These are phyloP conservation scores for Penicillium pancosmium DNA, from an alignment of 495 filamentous ascomycete genomes.

Conservation along the genomic window DNA sequence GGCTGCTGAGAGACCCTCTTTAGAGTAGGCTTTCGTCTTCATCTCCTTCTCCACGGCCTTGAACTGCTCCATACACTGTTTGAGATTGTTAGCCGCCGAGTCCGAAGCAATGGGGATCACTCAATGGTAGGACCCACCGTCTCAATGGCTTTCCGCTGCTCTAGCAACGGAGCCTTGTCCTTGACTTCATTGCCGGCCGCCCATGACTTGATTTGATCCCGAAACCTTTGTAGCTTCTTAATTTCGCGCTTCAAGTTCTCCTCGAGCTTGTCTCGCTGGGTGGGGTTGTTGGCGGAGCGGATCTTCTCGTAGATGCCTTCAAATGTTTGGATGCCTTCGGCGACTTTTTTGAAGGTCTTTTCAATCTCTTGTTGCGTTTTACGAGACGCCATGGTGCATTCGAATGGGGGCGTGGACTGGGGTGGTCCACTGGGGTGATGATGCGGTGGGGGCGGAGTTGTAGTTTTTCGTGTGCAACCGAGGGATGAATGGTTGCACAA, in stretches of 20 bases:
- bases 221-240: constrained; percentile 97
- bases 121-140: constrained; percentile 59
- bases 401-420: constrained; percentile 25
- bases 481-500: constrained; percentile 14
- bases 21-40: constrained; percentile 99
- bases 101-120: not conserved
- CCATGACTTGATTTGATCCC: constrained; percentile 99
- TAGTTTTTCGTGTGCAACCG: constrained; percentile 26
- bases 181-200: constrained; percentile 97
- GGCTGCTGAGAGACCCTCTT: constrained; percentile 89
- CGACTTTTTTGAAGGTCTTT: constrained; percentile 97
- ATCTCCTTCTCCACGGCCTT: constrained; percentile 99
- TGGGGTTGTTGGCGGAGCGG: constrained; percentile 80
- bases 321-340: constrained; percentile 89
- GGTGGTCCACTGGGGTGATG: constrained; percentile 25
- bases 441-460: constrained; percentile 20
- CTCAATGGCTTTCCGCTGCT: constrained; percentile 93
- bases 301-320: constrained; percentile 97
- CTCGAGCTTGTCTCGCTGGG: constrained; percentile 97
- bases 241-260: constrained; percentile 98
- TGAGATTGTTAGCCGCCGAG: constrained; percentile 1
- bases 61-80: constrained; percentile 98
- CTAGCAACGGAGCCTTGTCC: constrained; percentile 92
- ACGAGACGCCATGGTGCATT: constrained; percentile 75
- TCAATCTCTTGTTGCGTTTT: constrained; percentile 98